Evolutionary conservation across 1,284 basidiomycete genomes (phyloP), one percentile per base, ranked within the genome.

Genomic region (Inonotus obliquus): DNA sequence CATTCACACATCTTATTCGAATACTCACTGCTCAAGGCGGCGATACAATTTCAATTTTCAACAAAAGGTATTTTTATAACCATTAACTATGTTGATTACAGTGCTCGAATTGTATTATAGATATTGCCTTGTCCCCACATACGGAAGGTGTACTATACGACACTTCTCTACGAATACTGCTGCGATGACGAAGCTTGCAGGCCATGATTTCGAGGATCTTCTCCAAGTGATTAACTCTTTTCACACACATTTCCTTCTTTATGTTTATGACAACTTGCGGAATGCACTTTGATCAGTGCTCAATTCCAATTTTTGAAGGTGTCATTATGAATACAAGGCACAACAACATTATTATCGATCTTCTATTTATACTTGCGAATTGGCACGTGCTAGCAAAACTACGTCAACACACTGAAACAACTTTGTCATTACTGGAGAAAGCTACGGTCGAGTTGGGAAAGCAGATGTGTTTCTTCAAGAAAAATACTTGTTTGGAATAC

Each of bases 301-400:
- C 68, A 1, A 72, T 78, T 21, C 74, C 75, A 0, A 66, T 61
- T 9, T 68, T 77, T 44, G 70, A 76, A 14, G 74, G 71, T 1
- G 65, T 78, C 1, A 67, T 76, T 6, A 17, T 68, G 0, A 59
- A 69, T 14, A 66, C 66, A 6, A 64, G 66, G 4, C 59, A 68
- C 53, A 68, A 74, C 54, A 32, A 55, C 1, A 47, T 64, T 1
- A 57, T 74, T 7, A 57, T 69, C 13, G 58, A 66, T 5, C 56
- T 77, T 3, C 51, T 74, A 9, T 74, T 67, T 56, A 49, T 54
- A 3, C 41, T 69, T 0, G 67, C 67, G 10, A 65, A 67, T 38
- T 75, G 70, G 73, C 74, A 76, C 54, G 61, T 57, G 0, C 64
- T 75, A 0, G 74, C 72, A 0, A 77, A 76, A 57, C 68, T 76